A percentile compares a stretch with the other conserved stretches of the same genome.
These are phyloP conservation scores for Neopestalotiopsis sp. DNA, from an alignment of 2,329 filamentous ascomycete species.

Conservation along the genomic window DNA sequence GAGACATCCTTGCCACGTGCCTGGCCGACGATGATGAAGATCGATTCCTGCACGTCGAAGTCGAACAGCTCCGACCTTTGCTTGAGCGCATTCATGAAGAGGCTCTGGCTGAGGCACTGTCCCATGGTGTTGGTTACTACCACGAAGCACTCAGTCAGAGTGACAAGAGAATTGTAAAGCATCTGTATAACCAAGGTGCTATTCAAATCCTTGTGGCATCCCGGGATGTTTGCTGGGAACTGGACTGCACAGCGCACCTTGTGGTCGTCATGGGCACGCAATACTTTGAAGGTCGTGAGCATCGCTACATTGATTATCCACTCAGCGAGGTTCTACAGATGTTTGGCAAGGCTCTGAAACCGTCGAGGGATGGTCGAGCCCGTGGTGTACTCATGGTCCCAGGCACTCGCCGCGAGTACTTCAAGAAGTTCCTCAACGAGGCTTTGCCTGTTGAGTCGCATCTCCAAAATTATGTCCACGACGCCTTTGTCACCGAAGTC, in stretches of 20 bases:
- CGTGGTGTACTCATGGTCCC: conserved; percentile 97
- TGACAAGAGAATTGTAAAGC: conserved; percentile 92
- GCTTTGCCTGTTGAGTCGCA: conserved; percentile 95
- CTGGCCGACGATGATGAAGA: conserved; percentile 91
- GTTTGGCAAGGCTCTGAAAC: conserved; percentile 90
- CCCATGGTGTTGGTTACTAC: conserved; percentile 95
- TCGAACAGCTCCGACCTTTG: conserved; percentile 81
- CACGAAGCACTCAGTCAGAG: conserved; percentile 89
- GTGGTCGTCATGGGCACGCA: conserved; percentile 98
- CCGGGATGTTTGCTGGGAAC: conserved; percentile 94
- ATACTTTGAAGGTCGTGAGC: conserved; percentile 94
- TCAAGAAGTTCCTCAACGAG: conserved; percentile 98
- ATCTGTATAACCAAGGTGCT: conserved; percentile 87
- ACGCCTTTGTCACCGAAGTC: conserved; percentile 96
- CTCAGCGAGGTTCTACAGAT: conserved; percentile 95
- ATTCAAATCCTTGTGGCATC: conserved; percentile 81
- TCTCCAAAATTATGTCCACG: conserved; percentile 87
- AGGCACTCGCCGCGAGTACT: conserved; percentile 93
- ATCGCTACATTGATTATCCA: conserved; percentile 95
- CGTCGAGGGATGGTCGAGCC: conserved; percentile 78
- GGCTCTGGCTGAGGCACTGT: conserved; percentile 85
- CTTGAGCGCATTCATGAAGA: conserved; percentile 85
- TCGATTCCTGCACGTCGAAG: conserved; percentile 85
- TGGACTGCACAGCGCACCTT: conserved; percentile 85
- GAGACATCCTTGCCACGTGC: conserved; percentile 87